Base-by-base conservation (phyloP, 495 filamentous ascomycete genomes). In the Talaromyces proteolyticus region DNA sequence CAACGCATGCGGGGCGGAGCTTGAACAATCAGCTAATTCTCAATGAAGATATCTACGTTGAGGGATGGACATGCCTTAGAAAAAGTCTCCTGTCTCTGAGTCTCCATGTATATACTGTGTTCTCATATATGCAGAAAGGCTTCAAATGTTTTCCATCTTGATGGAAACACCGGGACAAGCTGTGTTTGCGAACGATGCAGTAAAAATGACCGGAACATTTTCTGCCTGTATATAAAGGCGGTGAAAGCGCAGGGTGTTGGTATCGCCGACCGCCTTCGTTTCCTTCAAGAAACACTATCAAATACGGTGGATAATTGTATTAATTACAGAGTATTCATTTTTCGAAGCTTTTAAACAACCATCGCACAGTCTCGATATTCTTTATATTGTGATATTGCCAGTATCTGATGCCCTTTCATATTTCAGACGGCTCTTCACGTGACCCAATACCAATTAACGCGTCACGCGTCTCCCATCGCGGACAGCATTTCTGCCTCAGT, bases 1-100 rank as follows among this genome's bases (percentile, higher is more conserved):
- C 75, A 44, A 97, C 82, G 59, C 91, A 97, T 50, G 76, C 73
- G 54, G 81, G 75, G 55, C 87, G 89, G 42, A 95, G 78, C 86
- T 88, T 42, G 36, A 54, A 50, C 47, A 45, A 20, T 52, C 38
- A 55, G 42, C 41, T 21, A 21, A 19, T 26, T 19, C 18, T 42
- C 20, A 11, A 51, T 44, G 12, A 21, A 21, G 16, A 14, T 34
- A 1, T 34, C 4, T 34, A 45, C 21, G 17, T 22, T 38, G 21
- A 8, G 19, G 29, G 11, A 40, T 24, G 20, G 41, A 40, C 54
- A 55, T 62, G 71, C 71, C 64, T 63, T 61, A 37, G 57, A 62
- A 52, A 75, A 75, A 29, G 64, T 57, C 57, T 72, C 63, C 44
- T 75, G 69, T 34, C 62, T 59, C 36, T 60, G 57, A 42, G 51